A percentile compares a stretch with the other conserved stretches of the same genome.
These are phyloP conservation scores for Piedraia hortae DNA, from an alignment of 2,329 filamentous ascomycete species.

Conservation along the genomic window DNA sequence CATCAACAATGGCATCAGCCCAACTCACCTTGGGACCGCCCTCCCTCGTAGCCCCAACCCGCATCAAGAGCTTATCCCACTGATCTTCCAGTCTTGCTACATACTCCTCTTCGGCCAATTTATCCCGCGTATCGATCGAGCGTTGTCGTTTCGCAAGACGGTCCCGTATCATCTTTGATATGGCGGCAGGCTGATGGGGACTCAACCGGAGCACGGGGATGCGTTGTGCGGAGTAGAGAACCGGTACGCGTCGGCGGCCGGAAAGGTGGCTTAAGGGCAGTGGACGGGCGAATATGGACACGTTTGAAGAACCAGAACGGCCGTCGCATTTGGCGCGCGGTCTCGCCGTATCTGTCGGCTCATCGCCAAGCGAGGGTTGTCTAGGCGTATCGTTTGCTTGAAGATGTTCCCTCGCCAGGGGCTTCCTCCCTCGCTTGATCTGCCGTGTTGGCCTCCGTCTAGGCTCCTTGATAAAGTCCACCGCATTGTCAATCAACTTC, in stretches of 20 bases:
- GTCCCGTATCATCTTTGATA: constrained; percentile 30
- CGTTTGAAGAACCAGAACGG: neutral
- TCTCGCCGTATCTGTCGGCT: constrained; percentile 1
- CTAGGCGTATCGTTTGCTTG: too few species aligned
- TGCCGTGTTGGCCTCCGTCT: constrained; percentile 8
- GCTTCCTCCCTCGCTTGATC: constrained; percentile 5
- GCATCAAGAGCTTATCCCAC: constrained; percentile 19
- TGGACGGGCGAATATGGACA: constrained; percentile 7
- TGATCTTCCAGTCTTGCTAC: constrained; percentile 19
- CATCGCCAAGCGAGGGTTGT: too few species aligned
- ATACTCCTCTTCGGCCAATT: constrained; percentile 16
- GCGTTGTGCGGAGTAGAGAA: constrained; percentile 23
- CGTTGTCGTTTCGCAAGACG: constrained; percentile 21
- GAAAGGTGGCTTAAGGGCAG: constrained; percentile 14
- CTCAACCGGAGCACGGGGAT: constrained; percentile 37
- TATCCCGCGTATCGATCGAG: constrained; percentile 15
- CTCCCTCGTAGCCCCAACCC: constrained; percentile 3
- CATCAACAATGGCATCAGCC: constrained; percentile 11
- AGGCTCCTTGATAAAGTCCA: too few species aligned
- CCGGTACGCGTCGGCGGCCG: constrained; percentile 30
- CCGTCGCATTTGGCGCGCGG: neutral
- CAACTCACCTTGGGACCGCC: constrained; percentile 8
- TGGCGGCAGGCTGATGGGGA: constrained; percentile 33
- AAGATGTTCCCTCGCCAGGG: constrained; percentile 1
- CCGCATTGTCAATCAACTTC: constrained; percentile 6